Percentiles rank a stretch among this genome's conserved stretches.
These are phyloP conservation scores for Stenogyne calaminthoides DNA, from an alignment of 305 asterid species.

Conservation along the genomic window DNA sequence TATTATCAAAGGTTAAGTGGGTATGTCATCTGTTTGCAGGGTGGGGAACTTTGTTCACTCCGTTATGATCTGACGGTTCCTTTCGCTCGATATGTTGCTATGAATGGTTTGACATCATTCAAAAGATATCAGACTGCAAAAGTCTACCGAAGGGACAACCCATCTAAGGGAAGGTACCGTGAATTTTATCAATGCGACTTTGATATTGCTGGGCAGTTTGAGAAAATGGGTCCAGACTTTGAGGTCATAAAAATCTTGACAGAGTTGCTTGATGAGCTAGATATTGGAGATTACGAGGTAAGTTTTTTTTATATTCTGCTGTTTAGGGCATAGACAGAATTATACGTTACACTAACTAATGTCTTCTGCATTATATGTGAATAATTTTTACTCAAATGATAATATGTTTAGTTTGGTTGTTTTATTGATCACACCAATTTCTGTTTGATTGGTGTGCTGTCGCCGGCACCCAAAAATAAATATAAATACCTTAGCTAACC, in stretches of 20 bases:
- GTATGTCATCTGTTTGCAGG: conserved; percentile 48
- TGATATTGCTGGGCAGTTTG: conserved; percentile 92
- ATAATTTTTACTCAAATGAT: background rate
- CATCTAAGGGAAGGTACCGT: conserved; percentile 93
- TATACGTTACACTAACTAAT: conserved; percentile 1
- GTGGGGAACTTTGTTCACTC: conserved; percentile 97
- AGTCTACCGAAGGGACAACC: conserved; percentile 95
- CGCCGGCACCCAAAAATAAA: no score
- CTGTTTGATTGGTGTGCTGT: no score
- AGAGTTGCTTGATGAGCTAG: conserved; percentile 84
- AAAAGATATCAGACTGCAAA: conserved; percentile 96
- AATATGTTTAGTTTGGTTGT: conserved; percentile 3
- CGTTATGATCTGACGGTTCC: conserved; percentile 97
- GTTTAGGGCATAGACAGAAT: conserved; percentile 4
- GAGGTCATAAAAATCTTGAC: conserved; percentile 84
- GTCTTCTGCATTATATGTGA: conserved; percentile 1
- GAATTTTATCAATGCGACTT: conserved; percentile 97
- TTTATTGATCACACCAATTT: conserved; percentile 6
- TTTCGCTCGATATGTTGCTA: conserved; percentile 86
- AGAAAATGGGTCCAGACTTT: conserved; percentile 93
- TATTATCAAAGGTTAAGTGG: conserved; percentile 5
- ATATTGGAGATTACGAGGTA: conserved; percentile 95
- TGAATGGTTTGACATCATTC: conserved; percentile 86
- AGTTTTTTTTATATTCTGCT: background rate
- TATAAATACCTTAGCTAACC: no score